A percentile compares a stretch with the other conserved stretches of the same genome.
Conservation (phyloP, 2,329 filamentous ascomycete species). For the Cladosporium austrohemisphaericum region DNA sequence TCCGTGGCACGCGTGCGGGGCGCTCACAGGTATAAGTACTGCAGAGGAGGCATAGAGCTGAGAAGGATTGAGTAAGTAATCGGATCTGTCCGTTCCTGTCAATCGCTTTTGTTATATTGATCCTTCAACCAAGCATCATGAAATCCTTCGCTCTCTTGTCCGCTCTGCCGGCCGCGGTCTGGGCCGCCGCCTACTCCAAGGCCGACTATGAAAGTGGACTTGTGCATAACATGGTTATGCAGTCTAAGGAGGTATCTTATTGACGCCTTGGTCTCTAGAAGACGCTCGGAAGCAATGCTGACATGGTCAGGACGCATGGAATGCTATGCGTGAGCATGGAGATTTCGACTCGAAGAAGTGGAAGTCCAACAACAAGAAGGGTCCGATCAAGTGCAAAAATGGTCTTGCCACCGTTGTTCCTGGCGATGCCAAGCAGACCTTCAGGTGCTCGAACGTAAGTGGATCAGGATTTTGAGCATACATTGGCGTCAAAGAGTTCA, state of each 20-base stretch:
- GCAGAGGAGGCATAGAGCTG: background rate
- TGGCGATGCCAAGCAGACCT: constrained; percentile 48
- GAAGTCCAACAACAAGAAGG: constrained; percentile 14
- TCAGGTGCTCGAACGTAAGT: constrained; percentile 43
- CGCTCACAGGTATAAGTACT: background rate
- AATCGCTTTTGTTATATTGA: background rate
- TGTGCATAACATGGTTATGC: constrained; percentile 2
- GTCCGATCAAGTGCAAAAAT: constrained; percentile 35
- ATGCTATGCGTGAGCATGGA: constrained; percentile 9
- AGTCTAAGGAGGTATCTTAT: background rate
- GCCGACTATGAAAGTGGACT: background rate
- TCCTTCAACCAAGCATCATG: constrained; percentile 1
- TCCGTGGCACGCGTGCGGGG: background rate
- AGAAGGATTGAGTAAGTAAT: background rate
- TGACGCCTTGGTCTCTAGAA: no score
- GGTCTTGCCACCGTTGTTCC: constrained; percentile 44
- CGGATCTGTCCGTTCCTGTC: background rate
- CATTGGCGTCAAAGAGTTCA: background rate
- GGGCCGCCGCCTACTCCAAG: background rate
- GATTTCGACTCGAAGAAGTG: constrained; percentile 15
- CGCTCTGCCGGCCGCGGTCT: constrained; percentile 1
- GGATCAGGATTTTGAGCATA: background rate
- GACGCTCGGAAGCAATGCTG: no score
- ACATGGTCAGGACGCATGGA: background rate
- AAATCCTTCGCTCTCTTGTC: background rate